These are phyloP conservation scores for Mucor piriformis DNA, from an alignment of 371 early-diverging fungal species.

Conservation along the genomic window DNA sequence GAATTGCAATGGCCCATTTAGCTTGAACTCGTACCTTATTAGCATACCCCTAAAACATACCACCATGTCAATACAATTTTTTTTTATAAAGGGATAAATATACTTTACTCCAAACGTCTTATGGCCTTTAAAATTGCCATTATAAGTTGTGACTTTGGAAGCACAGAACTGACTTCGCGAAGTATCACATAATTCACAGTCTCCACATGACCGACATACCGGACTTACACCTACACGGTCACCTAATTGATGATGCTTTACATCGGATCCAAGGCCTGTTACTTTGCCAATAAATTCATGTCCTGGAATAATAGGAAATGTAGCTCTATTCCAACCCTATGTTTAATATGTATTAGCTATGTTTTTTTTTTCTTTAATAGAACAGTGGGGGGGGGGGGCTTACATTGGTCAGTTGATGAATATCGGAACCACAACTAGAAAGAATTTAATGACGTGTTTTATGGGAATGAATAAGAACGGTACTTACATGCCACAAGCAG, in stretches of 20 bases:
- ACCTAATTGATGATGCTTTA: conserved; percentile 56
- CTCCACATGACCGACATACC: conserved; percentile 45
- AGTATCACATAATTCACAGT: conserved; percentile 42
- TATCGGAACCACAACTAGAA: conserved; percentile 56
- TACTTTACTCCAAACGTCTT: conserved; percentile 52
- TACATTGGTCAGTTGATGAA: conserved; percentile 45
- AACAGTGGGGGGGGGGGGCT: conserved; percentile 17
- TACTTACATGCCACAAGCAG: conserved; percentile 61
- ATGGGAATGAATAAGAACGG: background rate
- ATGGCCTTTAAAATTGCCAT: conserved; percentile 40
- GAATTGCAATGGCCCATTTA: conserved; percentile 56
- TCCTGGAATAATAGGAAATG: conserved; percentile 70
- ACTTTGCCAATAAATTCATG: conserved; percentile 77
- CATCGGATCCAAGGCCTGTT: conserved; percentile 54
- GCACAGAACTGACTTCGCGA: conserved; percentile 43
- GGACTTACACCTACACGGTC: conserved; percentile 78
- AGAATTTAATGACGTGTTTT: background rate
- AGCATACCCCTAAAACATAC: conserved; percentile 45
- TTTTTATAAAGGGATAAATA: background rate
- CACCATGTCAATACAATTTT: no score
- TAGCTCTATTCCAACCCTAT: conserved; percentile 49
- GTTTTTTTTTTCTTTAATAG: conserved; percentile 26
- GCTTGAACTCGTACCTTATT: conserved; percentile 47
- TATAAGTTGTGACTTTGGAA: conserved; percentile 48
- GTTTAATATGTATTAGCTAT: background rate